A percentile compares a stretch with the other conserved stretches of the same genome.
Evolutionary conservation across 768 basidiomycete species (phyloP).

Genomic region (Termitomyces sp.): DNA sequence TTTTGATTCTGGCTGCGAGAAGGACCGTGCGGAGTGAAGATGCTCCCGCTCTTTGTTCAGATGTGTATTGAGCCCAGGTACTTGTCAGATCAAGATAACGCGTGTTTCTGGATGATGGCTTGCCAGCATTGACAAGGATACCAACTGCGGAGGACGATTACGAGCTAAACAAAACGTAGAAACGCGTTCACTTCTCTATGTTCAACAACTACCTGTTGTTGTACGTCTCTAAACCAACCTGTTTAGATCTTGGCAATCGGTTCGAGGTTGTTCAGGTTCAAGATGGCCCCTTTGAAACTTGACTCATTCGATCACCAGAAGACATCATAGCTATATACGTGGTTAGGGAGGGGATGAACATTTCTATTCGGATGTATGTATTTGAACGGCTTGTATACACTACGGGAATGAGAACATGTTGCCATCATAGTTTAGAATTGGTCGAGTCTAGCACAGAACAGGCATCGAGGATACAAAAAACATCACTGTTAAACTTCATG

Average conservation of each 20-base stretch:
- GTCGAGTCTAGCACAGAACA: too few relatives aligned
- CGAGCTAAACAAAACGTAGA: neutral
- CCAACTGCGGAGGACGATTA: neutral
- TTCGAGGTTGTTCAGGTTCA: neutral
- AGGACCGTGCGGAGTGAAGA: neutral
- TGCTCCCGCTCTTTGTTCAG: neutral
- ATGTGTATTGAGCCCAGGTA: neutral
- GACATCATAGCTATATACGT: too few relatives aligned
- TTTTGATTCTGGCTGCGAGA: neutral
- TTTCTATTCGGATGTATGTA: neutral
- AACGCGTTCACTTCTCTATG: neutral
- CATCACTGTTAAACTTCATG: too few relatives aligned
- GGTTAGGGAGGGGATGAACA: too few relatives aligned
- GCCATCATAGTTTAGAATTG: too few relatives aligned
- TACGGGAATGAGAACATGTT: neutral
- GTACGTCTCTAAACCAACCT: neutral
- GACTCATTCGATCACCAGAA: too few relatives aligned
- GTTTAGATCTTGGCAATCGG: neutral
- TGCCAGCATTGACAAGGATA: neutral
- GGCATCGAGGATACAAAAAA: too few relatives aligned
- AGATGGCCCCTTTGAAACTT: neutral
- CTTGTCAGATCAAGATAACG: neutral
- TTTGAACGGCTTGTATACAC: too few relatives aligned
- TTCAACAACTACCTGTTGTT: neutral
- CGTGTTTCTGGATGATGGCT: neutral